These are phyloP conservation scores for Fusarium nodosum DNA, from an alignment of 2,329 filamentous ascomycete species.

Conservation along the genomic window DNA sequence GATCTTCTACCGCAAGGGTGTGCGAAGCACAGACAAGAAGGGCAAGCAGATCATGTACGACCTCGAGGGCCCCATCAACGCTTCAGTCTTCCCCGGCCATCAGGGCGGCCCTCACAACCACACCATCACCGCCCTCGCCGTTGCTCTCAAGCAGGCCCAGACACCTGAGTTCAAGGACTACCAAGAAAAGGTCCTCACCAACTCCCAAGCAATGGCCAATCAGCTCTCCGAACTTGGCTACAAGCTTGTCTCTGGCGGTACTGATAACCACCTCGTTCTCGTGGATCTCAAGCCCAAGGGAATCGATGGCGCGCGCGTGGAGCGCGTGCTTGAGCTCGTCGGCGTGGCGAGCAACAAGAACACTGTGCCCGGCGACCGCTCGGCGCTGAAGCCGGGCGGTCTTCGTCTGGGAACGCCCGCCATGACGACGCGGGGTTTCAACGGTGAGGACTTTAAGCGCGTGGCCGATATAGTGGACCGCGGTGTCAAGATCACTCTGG, in stretches of 20 bases:
- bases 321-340: conserved; percentile 87
- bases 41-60: conserved; percentile 83
- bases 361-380: conserved; percentile 92
- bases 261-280: conserved; percentile 94
- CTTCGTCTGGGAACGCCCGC: conserved; percentile 92
- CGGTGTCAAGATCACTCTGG: conserved; percentile 80
- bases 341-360: conserved; percentile 98
- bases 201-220: conserved; percentile 85
- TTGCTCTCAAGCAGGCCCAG: conserved; percentile 92
- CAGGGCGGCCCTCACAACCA: conserved; percentile 98
- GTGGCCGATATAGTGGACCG: conserved; percentile 87
- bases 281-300: conserved; percentile 87
- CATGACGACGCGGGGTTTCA: conserved; percentile 94
- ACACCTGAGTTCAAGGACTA: conserved; percentile 89
- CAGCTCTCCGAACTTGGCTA: conserved; percentile 77
- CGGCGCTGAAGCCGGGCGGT: conserved; percentile 89
- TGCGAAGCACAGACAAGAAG: conserved; percentile 84
- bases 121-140: conserved; percentile 93
- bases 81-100: conserved; percentile 95
- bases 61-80: conserved; percentile 91
- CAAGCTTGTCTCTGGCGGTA: conserved; percentile 89
- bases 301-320: conserved; percentile 88
- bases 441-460: conserved; percentile 83
- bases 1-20: conserved; percentile 97
- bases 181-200: conserved; percentile 86